Conservation (phyloP, 257 asterid genomes). For the Rhazya stricta region DNA sequence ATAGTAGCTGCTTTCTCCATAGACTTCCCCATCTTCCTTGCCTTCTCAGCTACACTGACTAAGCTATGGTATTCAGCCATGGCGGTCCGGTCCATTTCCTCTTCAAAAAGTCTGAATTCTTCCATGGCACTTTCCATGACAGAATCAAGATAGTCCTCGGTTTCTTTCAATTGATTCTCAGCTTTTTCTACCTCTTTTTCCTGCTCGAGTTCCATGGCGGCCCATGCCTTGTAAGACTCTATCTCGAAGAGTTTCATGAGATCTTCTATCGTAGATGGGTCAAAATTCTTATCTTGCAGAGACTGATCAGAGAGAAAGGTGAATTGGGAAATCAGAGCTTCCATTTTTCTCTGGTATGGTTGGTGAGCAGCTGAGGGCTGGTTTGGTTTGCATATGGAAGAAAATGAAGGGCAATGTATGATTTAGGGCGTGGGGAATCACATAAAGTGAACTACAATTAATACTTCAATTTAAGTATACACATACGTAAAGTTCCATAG, state of each 20-base stretch:
- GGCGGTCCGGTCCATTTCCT: conserved; percentile 54
- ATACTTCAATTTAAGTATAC: neutral
- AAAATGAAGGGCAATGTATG: neutral
- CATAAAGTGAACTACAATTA: neutral
- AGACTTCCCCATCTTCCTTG: conserved; percentile 50
- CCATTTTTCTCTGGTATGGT: conserved; percentile 37
- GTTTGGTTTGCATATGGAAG: neutral
- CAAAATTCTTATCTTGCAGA: conserved; percentile 63
- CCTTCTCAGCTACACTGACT: conserved; percentile 44
- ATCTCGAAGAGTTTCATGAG: conserved; percentile 77
- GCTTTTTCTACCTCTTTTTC: conserved; percentile 36
- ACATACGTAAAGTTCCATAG: neutral
- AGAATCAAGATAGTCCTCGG: conserved; percentile 61
- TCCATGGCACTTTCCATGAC: conserved; percentile 93
- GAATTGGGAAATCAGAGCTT: conserved; percentile 67
- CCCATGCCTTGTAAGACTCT: conserved; percentile 90
- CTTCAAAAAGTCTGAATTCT: conserved; percentile 66
- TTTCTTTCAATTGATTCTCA: conserved; percentile 30
- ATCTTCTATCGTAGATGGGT: conserved; percentile 63
- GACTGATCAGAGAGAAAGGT: conserved; percentile 55
- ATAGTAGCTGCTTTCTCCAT: conserved; percentile 56
- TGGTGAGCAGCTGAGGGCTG: neutral
- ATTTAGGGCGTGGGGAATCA: conserved; percentile 13
- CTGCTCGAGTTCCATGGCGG: conserved; percentile 59
- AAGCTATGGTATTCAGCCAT: conserved; percentile 44